Evolutionary conservation across 169 alveolate species (phyloP).

Genomic region (Cryptosporidium meleagridis): DNA sequence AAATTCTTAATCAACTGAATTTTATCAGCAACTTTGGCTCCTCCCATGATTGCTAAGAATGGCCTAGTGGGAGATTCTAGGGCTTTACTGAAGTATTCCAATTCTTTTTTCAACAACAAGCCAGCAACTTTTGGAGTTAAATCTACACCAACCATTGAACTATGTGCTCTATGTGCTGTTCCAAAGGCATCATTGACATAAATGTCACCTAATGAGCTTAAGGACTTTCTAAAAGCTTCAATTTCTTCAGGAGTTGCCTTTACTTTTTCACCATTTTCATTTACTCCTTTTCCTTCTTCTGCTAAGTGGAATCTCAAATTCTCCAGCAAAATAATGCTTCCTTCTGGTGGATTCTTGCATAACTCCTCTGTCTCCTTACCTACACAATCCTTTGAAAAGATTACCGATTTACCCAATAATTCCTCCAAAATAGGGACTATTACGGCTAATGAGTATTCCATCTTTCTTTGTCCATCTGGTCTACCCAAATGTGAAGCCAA

Average conservation of each 20-base stretch:
- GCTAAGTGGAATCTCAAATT: slow-evolving; percentile 96
- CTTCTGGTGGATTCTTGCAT: slow-evolving; percentile 87
- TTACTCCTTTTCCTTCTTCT: slow-evolving; percentile 97
- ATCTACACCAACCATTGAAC: slow-evolving; percentile 95
- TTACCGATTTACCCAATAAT: slow-evolving; percentile 87
- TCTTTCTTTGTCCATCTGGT: slow-evolving; percentile 94
- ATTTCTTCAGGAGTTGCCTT: slow-evolving; percentile 88
- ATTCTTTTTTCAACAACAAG: slow-evolving; percentile 93
- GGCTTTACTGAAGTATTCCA: slow-evolving; percentile 95
- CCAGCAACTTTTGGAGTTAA: slow-evolving; percentile 94
- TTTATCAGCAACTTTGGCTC: slow-evolving; percentile 98
- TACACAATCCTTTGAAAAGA: slow-evolving; percentile 93
- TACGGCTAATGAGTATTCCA: slow-evolving; percentile 91
- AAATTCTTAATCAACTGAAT: slow-evolving; percentile 93
- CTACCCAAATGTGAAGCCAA: slow-evolving; percentile 97
- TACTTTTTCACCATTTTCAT: slow-evolving; percentile 91
- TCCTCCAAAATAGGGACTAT: slow-evolving; percentile 91
- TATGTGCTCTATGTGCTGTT: slow-evolving; percentile 98
- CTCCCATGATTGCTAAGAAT: slow-evolving; percentile 96
- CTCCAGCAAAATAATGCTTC: slow-evolving; percentile 93
- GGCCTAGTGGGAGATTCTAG: slow-evolving; percentile 95
- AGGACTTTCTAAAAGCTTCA: slow-evolving; percentile 88
- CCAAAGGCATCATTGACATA: slow-evolving; percentile 99
- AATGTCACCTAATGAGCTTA: slow-evolving; percentile 94
- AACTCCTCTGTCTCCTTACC: slow-evolving; percentile 92